phyloP scores from a whole-genome alignment of 495 filamentous ascomycete species.

The Penicillium salamii region DNA sequence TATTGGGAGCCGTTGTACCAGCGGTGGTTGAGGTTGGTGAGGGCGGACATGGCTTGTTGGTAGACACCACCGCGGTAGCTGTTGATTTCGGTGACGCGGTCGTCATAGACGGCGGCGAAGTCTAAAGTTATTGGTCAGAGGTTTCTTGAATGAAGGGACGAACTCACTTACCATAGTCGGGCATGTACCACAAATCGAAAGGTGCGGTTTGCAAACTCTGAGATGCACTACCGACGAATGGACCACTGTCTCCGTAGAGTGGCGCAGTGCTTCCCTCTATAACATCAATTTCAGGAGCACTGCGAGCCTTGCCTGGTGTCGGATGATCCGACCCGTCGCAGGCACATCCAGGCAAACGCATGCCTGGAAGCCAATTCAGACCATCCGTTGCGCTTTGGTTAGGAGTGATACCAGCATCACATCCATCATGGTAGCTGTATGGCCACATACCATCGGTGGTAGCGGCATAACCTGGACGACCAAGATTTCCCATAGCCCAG shows the following conservation, averaged over 20 bases:
- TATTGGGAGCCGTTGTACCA: constrained; percentile 76
- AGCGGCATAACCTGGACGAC: constrained; percentile 64
- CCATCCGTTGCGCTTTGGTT: constrained; percentile 72
- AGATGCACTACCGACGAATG: constrained; percentile 59
- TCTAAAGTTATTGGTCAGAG: constrained; percentile 27
- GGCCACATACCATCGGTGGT: constrained; percentile 78
- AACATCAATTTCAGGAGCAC: constrained; percentile 75
- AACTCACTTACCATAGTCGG: constrained; percentile 55
- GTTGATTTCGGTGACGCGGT: constrained; percentile 59
- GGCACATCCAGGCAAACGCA: constrained; percentile 70
- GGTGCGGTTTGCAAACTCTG: constrained; percentile 74
- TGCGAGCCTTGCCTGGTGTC: constrained; percentile 63
- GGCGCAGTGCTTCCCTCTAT: constrained; percentile 64
- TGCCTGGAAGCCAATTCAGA: constrained; percentile 66
- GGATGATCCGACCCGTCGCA: constrained; percentile 68
- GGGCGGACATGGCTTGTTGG: constrained; percentile 71
- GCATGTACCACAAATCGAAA: constrained; percentile 74
- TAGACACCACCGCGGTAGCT: constrained; percentile 63
- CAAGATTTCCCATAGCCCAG: constrained; percentile 78
- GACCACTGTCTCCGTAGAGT: constrained; percentile 45
- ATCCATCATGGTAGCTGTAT: constrained; percentile 70
- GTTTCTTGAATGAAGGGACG: not conserved
- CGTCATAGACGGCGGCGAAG: constrained; percentile 63
- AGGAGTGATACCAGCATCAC: constrained; percentile 73
- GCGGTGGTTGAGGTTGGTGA: constrained; percentile 68